phyloP scores from a whole-genome alignment of 169 alveolate species.

The Babesia bovis region DNA sequence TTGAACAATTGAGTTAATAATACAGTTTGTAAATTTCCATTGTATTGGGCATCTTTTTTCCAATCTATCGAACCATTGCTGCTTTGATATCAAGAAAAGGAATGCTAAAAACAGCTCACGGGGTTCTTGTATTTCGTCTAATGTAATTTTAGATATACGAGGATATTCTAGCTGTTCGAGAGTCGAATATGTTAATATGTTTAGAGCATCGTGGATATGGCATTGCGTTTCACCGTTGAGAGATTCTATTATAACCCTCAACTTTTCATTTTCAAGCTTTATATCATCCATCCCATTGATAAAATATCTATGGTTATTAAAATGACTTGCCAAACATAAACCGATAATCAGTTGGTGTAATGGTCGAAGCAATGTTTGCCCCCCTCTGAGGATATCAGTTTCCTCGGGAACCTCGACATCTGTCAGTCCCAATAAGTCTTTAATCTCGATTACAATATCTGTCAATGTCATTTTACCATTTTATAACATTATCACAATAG shows the following conservation, averaged over 20 bases:
- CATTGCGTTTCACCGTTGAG: constrained; percentile 17
- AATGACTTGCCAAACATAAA: neutral
- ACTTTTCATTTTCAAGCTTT: constrained; percentile 5
- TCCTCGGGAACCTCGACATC: neutral
- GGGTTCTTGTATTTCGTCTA: constrained; percentile 7
- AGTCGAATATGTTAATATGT: constrained; percentile 17
- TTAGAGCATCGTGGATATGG: constrained; percentile 26
- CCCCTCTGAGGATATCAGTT: constrained; percentile 13
- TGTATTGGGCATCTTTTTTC: constrained; percentile 19
- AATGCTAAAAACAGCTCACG: constrained; percentile 44
- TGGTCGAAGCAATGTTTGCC: neutral
- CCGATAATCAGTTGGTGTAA: constrained; percentile 22
- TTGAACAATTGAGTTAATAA: neutral
- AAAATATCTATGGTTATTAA: neutral
- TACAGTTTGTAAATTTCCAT: constrained; percentile 9
- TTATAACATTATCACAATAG: neutral
- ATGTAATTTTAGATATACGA: constrained; percentile 1
- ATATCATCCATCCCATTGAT: neutral
- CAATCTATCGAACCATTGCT: constrained; percentile 16
- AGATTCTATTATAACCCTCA: constrained; percentile 14
- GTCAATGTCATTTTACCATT: neutral
- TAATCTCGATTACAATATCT: neutral
- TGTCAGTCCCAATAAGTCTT: constrained; percentile 3
- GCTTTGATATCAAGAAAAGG: constrained; percentile 6
- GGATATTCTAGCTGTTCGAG: constrained; percentile 37